Conservation (phyloP, 176 grass and related monocot genomes). For the Hyparrhenia diplandra region DNA sequence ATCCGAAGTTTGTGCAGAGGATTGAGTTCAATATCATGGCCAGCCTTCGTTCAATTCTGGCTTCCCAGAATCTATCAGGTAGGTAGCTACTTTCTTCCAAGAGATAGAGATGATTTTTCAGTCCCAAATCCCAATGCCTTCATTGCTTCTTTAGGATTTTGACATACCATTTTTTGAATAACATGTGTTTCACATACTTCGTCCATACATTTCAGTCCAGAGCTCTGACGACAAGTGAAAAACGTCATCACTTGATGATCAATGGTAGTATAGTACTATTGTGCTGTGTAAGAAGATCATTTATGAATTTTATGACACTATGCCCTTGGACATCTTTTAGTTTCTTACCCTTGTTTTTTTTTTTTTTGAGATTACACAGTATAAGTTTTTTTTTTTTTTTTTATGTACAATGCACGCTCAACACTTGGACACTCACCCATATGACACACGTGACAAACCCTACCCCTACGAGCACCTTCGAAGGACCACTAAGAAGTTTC, state of each 20-base stretch:
- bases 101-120: not conserved
- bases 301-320: not conserved
- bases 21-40: not conserved
- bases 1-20: conserved; percentile 23
- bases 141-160: not conserved
- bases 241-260: not conserved
- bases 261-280: not conserved
- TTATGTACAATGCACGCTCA: no score
- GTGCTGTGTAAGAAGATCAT: not conserved
- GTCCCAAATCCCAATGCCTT: not conserved
- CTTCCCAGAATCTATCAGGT: not conserved
- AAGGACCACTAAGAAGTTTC: no score
- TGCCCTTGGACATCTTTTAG: not conserved
- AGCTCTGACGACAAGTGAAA: not conserved
- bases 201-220: not conserved
- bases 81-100: conserved; percentile 2
- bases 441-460: no score
- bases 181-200: not conserved
- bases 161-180: not conserved
- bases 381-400: no score
- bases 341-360: not conserved
- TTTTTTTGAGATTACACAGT: no score
- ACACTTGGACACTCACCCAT: no score
- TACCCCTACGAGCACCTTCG: no score
- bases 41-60: not conserved